These are phyloP conservation scores for Cryphonectria japonica DNA, from an alignment of 2,329 filamentous ascomycete genomes.

Conservation along the genomic window DNA sequence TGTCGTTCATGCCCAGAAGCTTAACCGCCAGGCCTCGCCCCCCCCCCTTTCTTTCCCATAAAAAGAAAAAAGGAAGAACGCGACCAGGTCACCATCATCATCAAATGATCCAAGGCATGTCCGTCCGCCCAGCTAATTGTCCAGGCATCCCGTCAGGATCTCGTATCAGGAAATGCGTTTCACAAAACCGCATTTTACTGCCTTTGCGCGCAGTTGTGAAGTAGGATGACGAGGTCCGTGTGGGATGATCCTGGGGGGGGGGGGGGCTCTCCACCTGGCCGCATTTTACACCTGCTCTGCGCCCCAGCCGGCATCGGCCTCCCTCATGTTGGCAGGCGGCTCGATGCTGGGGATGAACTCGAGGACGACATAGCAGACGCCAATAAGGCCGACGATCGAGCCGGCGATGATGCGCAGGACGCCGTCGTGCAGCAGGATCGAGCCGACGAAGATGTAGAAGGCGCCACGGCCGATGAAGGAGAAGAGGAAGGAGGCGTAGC, in stretches of 20 bases:
- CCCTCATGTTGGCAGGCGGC: constrained; percentile 80
- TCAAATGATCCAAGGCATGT: neutral
- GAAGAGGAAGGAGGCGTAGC: constrained; percentile 97
- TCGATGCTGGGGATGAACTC: constrained; percentile 81
- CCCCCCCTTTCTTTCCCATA: too few relatives aligned
- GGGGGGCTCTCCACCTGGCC: neutral
- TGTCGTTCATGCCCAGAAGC: neutral
- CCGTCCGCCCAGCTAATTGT: neutral
- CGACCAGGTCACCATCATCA: neutral
- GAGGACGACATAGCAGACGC: constrained; percentile 75
- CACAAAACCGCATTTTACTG: neutral
- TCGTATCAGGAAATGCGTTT: neutral
- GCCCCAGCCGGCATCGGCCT: constrained; percentile 75
- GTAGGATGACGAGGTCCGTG: neutral
- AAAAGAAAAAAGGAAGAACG: neutral
- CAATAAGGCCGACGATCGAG: constrained; percentile 75
- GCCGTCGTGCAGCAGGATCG: constrained; percentile 73
- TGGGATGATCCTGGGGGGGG: neutral
- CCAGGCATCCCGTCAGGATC: neutral
- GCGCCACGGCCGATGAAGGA: constrained; percentile 93
- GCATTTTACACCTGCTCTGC: constrained; percentile 70
- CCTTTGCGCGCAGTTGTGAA: neutral
- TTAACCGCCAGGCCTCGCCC: neutral
- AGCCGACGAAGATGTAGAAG: constrained; percentile 96
- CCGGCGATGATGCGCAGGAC: constrained; percentile 76